Base-by-base conservation (phyloP, 371 early-diverging fungal species). In the Lichtheimia corymbifera region DNA sequence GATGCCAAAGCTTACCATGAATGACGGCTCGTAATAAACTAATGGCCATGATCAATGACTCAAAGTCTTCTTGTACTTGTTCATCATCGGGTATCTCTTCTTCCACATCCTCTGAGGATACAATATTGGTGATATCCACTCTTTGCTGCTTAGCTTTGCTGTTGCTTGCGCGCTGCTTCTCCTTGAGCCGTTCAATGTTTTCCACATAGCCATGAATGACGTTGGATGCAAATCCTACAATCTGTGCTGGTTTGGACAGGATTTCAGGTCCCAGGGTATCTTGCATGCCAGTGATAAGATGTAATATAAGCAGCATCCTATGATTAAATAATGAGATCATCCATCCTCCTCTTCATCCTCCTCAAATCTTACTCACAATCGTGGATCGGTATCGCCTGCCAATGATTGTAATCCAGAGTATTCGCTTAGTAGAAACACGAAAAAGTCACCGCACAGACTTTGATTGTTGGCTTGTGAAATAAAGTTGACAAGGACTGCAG, bases 191-290 rank as follows among this genome's bases (percentile, higher is more conserved):
- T 15, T 59, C 51, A 5, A 74, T 44, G 3, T 68, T 54, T 12
- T 79, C 79, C 14, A 66, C 65, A 58, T 73, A 63, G 28, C 64
- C 73, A 14, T 86, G 76, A 5, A 94, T 65, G 20, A 90, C 83
- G 58, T 83, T 88, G 45, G 85, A 86, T 9, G 90, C 88, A 76
- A 96, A 90, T 7, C 84, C 80, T 47, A 96, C 72, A 24, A 94
- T 84, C 66, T 94, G 93, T 0, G 80, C 73, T n/a, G 90, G 88
- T 28, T 90, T 91, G 47, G 85, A 80, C 43, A 96, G 66, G 44
- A 94, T 86, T 6, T 80, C 74, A 27, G 93, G 89, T 0, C 95
- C 96, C 55, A 89, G 76, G 4, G 71, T 68, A 42, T 89, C 86
- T 50, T 89, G 74, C 85, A 93, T 83, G 24, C 67, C 78, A 70